Conservation (phyloP, 352 stramenopile genomes). For the Phytophthora fragariae region DNA sequence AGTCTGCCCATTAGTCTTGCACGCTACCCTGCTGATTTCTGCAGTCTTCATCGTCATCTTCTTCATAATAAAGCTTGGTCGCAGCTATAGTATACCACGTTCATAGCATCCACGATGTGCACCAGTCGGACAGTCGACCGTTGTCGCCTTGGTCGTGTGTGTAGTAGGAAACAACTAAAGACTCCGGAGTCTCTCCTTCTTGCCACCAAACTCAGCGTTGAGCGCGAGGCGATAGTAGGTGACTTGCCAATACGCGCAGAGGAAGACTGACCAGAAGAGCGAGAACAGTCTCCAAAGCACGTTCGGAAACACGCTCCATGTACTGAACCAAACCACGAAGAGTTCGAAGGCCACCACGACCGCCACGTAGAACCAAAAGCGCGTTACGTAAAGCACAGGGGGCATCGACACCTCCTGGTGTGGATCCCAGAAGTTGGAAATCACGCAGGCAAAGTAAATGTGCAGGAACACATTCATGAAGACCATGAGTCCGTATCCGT, state of each 20-base stretch:
- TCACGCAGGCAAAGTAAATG: conserved; percentile 75
- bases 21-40: conserved; percentile 6
- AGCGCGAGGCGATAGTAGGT: conserved; percentile 74
- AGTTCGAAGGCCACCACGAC: conserved; percentile 57
- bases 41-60: conserved; percentile 14
- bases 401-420: conserved; percentile 64
- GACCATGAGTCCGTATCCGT: conserved; percentile 79
- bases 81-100: conserved; percentile 23
- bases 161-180: conserved; percentile 43
- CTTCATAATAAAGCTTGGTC: conserved; percentile 28
- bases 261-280: conserved; percentile 57
- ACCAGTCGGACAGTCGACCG: background rate
- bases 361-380: conserved; percentile 78
- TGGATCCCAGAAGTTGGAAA: conserved; percentile 85
- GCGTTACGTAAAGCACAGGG: conserved; percentile 71
- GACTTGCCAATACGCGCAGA: conserved; percentile 72
- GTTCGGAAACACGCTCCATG: conserved; percentile 81
- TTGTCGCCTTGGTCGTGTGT: conserved; percentile 5
- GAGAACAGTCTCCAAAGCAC: conserved; percentile 78
- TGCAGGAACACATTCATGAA: conserved; percentile 85
- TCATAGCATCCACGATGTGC: conserved; percentile 15
- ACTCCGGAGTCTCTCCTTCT: conserved; percentile 82
- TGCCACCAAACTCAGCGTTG: conserved; percentile 76
- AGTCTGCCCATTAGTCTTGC: conserved; percentile 8
- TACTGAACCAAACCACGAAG: conserved; percentile 82